Evolutionary conservation across 2,329 filamentous ascomycete species (phyloP), one percentile per base, ranked within the genome.

Genomic region (Microcera coccophila): DNA sequence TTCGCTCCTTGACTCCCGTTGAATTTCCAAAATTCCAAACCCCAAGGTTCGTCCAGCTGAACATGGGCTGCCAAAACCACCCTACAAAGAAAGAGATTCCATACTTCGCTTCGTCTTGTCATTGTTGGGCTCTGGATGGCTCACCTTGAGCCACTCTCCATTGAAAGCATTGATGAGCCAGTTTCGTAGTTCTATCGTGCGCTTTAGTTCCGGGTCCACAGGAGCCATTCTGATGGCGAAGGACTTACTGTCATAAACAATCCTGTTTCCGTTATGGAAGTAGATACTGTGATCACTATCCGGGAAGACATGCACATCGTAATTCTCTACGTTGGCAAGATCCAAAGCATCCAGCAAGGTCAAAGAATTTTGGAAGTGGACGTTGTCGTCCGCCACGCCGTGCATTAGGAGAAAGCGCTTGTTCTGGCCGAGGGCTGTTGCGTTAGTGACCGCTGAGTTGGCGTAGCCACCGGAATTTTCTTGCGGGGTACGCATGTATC

Each of bases 111-210:
- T 48, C 3, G 39, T 26, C 3, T 55, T 58, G 15, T 62, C 55
- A 20, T 58, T 53, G 21, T 64, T 66, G 2, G 78, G 78, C 53
- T 74, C 73, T 2, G 78, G 70, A 39, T 76, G 49, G 10, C 63
- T 57, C 12, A 80, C 62, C 63, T 78, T 80, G 45, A 91, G 72
- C 89, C 91, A 97, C 65, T 96, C 90, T 39, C 93, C 93, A 55
- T 97, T 97, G 64, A 98, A 98, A 2, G 93, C 93, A 62, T 96
- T 97, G 62, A 96, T 79, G 41, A 98, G 81, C 91, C 91, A 98
- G 62, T 87, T 90, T 44, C 76, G 82, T 22, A 95, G 66, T 68
- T 89, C 86, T 90, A 20, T 2, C 5, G 39, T 4, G 22, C 22
- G 12, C 22, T 26, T 7, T 12, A 26, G 12, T 26, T 26, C 22